Conservation (phyloP, 176 grass and related monocot species). For the Avena insularis region DNA sequence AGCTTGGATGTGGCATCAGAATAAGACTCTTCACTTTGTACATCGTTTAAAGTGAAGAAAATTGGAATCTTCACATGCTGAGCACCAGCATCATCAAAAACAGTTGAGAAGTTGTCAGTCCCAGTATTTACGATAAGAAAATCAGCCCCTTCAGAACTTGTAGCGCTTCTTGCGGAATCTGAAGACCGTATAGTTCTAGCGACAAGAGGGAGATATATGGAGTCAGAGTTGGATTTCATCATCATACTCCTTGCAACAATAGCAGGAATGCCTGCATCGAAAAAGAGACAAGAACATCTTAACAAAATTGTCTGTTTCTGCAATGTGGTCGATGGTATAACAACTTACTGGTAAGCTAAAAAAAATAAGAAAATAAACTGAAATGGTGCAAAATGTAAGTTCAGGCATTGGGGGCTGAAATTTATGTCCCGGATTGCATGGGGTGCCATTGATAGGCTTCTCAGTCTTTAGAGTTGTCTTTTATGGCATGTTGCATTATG, state of each 20-base stretch:
- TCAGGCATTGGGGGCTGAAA: background rate
- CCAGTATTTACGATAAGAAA: conserved; percentile 76
- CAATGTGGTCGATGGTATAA: background rate
- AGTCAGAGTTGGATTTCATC: conserved; percentile 95
- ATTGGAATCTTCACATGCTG: conserved; percentile 81
- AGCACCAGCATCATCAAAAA: conserved; percentile 44
- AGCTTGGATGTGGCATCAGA: conserved; percentile 67
- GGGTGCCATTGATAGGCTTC: no score
- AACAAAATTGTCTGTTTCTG: background rate
- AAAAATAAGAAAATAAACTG: background rate
- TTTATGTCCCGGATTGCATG: no score
- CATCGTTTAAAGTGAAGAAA: conserved; percentile 64
- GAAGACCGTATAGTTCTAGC: conserved; percentile 72
- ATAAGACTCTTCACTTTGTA: conserved; percentile 51
- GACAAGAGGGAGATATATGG: conserved; percentile 94
- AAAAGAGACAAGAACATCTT: conserved; percentile 21
- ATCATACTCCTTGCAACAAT: conserved; percentile 97
- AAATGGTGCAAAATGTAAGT: conserved; percentile 10
- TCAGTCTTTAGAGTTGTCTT: no score
- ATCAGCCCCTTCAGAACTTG: conserved; percentile 89
- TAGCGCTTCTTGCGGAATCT: conserved; percentile 70
- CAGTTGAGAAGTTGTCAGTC: conserved; percentile 38
- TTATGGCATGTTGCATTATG: no score
- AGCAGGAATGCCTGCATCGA: conserved; percentile 83
- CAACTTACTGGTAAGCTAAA: background rate